A percentile compares a stretch with the other conserved stretches of the same genome.
These are phyloP conservation scores for Vitis hybrid DNA, from an alignment of 177 flowering plant genomes.

Conservation along the genomic window DNA sequence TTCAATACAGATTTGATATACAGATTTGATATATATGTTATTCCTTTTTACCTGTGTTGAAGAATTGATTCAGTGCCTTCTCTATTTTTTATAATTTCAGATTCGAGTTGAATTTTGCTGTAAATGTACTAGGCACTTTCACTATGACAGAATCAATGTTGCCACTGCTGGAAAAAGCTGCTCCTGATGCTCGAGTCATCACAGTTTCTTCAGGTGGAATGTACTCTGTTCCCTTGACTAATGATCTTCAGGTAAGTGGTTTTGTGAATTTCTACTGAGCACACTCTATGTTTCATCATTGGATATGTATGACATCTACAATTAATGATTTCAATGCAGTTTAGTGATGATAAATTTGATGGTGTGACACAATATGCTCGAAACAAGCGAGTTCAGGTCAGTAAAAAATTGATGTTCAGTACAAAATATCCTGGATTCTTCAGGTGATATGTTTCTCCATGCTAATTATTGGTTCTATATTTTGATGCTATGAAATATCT, in stretches of 20 bases:
- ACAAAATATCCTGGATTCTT: too few species aligned
- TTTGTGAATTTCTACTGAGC: not conserved
- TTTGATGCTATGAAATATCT: not conserved
- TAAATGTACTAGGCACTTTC: slow-evolving; percentile 85
- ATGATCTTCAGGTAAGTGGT: slow-evolving; percentile 68
- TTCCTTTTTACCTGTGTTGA: not conserved
- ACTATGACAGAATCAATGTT: slow-evolving; percentile 72
- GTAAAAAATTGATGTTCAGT: slow-evolving; percentile 4
- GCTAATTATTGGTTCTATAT: not conserved
- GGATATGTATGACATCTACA: not conserved
- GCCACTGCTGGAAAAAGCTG: slow-evolving; percentile 86
- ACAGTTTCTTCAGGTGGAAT: slow-evolving; percentile 96
- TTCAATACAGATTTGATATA: not conserved
- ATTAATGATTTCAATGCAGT: slow-evolving; percentile 43
- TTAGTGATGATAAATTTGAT: slow-evolving; percentile 52
- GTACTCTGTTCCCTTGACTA: slow-evolving; percentile 72
- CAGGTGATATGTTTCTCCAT: too few species aligned
- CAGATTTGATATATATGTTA: not conserved
- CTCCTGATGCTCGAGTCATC: slow-evolving; percentile 90
- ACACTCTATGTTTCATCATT: not conserved
- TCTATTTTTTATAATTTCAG: slow-evolving; percentile 32
- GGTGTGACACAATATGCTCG: slow-evolving; percentile 82
- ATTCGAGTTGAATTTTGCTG: slow-evolving; percentile 84
- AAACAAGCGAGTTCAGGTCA: slow-evolving; percentile 93
- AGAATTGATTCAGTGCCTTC: slow-evolving; percentile 10